Base-by-base conservation (phyloP, 2,329 filamentous ascomycete genomes). In the Fusarium annulatum region DNA sequence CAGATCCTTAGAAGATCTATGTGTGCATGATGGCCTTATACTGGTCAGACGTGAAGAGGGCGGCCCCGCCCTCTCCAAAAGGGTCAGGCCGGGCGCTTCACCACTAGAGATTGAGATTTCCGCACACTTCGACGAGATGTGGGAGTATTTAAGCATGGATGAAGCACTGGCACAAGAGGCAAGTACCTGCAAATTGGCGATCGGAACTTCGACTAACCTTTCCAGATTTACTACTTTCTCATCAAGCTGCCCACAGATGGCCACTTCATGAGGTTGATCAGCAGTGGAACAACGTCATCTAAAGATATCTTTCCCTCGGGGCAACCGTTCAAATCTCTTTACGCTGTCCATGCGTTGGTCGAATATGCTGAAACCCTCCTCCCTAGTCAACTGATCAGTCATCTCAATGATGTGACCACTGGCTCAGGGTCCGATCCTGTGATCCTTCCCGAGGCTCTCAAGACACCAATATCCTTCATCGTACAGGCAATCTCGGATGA, bases 61-160 rank as follows among this genome's bases (percentile, higher is more conserved):
- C 19, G 78, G 82, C 2, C 80, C 83, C 14, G 81, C 83, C 7
- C 81, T 85, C 64, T 79, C 86, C 33, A 75, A 84, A 70, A 78
- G 85, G 36, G 82, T 87, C 59, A 86, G 85, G 69, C 86, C 82
- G 58, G 89, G 84, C 56, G 88, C 85, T 52, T 91, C 85, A 71
- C 88, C 84, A 41, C 87, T 98, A 6, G 94, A 98, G 79, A 87
- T 89, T 18, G 93, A 96, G 76, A 91, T 98, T 28, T 85, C 96
- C 74, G 88, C 91, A 64, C 93, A 97, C 80, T 97, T 97, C 77
- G 88, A 94, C 61, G 91, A 96, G 69, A 84, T 99, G 30, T 97
- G 96, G 87, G 88, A 90, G 48, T 93, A 96, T 77, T 86, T 98
- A 61, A 90, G 91, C 72, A 88, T 95, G 83, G 89, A 93, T 49